Evolutionary conservation across 2,329 filamentous ascomycete genomes (phyloP).

Genomic region (Ophiostoma sp.): DNA sequence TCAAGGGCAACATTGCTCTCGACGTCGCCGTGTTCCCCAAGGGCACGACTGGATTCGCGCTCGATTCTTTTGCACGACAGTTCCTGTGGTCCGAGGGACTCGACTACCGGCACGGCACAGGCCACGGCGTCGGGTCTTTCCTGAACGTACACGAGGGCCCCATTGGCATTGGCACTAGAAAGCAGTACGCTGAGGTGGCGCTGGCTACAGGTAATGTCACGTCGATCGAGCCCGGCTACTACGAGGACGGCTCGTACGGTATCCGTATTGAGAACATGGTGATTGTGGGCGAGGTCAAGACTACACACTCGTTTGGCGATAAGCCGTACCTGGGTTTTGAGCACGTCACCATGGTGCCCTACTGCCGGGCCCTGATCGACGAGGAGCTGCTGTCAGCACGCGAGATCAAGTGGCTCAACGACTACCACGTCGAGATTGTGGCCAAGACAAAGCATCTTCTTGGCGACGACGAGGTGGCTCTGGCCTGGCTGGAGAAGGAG

Average conservation of each 20-base stretch:
- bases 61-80: constrained; percentile 84
- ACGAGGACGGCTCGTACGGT: constrained; percentile 90
- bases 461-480: constrained; percentile 62
- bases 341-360: constrained; percentile 94
- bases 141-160: constrained; percentile 97
- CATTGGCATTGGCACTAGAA: constrained; percentile 88
- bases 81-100: constrained; percentile 86
- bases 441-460: constrained; percentile 78
- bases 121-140: constrained; percentile 91
- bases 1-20: constrained; percentile 89
- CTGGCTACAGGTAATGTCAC: constrained; percentile 89
- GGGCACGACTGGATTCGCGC: constrained; percentile 85
- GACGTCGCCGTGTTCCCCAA: constrained; percentile 88
- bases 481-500: constrained; percentile 80
- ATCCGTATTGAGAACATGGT: constrained; percentile 96
- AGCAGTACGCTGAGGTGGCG: constrained; percentile 86
- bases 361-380: constrained; percentile 85
- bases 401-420: constrained; percentile 83
- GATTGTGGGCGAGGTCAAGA: constrained; percentile 83
- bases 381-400: constrained; percentile 60
- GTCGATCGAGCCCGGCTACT: constrained; percentile 94
- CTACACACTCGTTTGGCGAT: constrained; percentile 81
- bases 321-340: constrained; percentile 94
- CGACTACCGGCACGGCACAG: constrained; percentile 94
- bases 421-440: constrained; percentile 74